Base-by-base conservation (phyloP, 2,329 filamentous ascomycete genomes). In the Trichoderma sp. region DNA sequence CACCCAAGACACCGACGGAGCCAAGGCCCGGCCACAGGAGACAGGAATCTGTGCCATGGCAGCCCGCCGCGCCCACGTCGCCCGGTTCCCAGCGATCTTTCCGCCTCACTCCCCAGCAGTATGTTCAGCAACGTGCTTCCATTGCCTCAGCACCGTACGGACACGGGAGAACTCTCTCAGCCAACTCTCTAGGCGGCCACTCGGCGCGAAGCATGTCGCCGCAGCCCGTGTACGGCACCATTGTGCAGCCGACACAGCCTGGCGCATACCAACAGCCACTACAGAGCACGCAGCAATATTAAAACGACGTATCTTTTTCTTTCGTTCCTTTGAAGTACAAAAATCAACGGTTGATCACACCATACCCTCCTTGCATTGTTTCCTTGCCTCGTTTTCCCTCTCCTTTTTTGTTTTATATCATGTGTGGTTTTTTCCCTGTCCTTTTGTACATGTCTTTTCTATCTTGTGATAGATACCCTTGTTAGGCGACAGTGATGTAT, bases 91-190 rank as follows among this genome's bases (percentile, higher is more conserved):
- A 84, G 11, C 84, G 73, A 23, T 63, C 57, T 23, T 80, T 84
- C 15, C 85, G 82, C 9, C 78, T 97, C 13, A 92, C 91, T 5
- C 87, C 94, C 0, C 93, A 97, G 79, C 90, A 97, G 76, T 97
- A 92, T 81, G 93, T 97, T 6, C 90, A 94, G 76, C 91, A 95
- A 75, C 90, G 93, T 73, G 91, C 88, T 4, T 84, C 86, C 20
- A 84, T 85, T 11, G 83, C 86, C 62, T 85, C 85, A 6, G 86
- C 90, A 17, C 77, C 87, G 53, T 88, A 88, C 79, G 82, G 84
- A 1, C 91, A 93, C 77, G 87, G 87, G 63, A 87, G 92, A 50
- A 86, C 84, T 65, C 82, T 85, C 2, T 90, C 90, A 0, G 84
- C 86, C 59, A 86, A 85, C 73, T 83, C 85, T 26, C 50, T 77